Base-by-base conservation (phyloP, 768 basidiomycete genomes). In the Aureoboletus auriporus region DNA sequence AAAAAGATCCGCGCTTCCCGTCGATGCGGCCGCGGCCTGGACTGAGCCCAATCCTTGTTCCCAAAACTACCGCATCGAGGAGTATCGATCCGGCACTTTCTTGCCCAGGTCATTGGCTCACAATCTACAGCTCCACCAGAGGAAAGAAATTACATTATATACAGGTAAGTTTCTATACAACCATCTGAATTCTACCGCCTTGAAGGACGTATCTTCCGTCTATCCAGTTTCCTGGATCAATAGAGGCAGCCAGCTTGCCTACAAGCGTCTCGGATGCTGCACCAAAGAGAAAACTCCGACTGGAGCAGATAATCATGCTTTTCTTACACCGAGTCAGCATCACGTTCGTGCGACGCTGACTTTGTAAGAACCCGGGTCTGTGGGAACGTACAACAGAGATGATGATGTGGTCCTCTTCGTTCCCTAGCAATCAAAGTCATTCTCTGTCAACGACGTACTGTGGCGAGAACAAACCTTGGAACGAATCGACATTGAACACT, bases 301-400 rank as follows among this genome's bases (percentile, higher is more conserved):
- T 84, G 7, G 83, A 74, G 44, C 84, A 71, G 59, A 93, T 81
- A 55, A 82, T 80, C 86, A 92, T 91, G 31, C 79, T 80, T 41
- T 65, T 62, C 62, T 83, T 84, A 71, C 83, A 89, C 17, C 88
- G 77, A 29, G 84, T 86, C 29, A 91, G 74, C 88, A 92, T 89
- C 38, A 92, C 89, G 77, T 92, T 92, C 40, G 83, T 86, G 6
- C 89, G 75, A 9, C 83, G 74, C 6, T 74, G 47, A 55, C 79
- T 82, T 12, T 60, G 67, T 17, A 92, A 69, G 55, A 93, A 93
- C 11, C 90, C 89, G 16, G 78, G 64, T 13, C 64, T 69, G 5
- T 65, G 52, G 1, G 86, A 73, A 17, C 86, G 74, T 8, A 88
- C 86, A 6, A 86, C 56, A 6, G 86, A 89, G 30, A 90, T 67